Evolutionary conservation across 2,329 filamentous ascomycete genomes (phyloP).

Genomic region (Epichloe sp.): DNA sequence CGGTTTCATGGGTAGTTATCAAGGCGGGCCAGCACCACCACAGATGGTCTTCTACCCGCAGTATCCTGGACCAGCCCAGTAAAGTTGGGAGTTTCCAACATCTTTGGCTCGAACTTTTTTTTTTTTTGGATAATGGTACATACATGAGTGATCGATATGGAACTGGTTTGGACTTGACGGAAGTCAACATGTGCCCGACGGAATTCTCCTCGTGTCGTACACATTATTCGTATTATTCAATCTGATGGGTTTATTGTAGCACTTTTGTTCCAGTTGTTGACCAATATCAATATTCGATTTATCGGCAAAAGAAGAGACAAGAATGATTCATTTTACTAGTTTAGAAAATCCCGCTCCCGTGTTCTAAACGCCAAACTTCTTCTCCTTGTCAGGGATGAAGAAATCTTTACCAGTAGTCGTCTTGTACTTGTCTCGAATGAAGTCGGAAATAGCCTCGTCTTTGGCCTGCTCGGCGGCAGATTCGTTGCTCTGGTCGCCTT

Average conservation of each 20-base stretch:
- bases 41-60: not conserved
- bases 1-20: not conserved
- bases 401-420: constrained; percentile 52
- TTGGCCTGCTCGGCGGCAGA: constrained; percentile 68
- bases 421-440: constrained; percentile 61
- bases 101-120: not conserved
- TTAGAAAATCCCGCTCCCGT: not conserved
- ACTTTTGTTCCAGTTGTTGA: no score
- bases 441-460: constrained; percentile 66
- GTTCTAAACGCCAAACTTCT: constrained; percentile 16
- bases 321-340: no score
- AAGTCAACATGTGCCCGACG: no score
- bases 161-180: not conserved
- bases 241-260: no score
- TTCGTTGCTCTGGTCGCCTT: constrained; percentile 60
- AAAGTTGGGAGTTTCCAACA: not conserved
- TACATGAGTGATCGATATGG: not conserved
- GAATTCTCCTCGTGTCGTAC: no score
- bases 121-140: not conserved
- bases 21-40: not conserved
- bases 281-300: no score
- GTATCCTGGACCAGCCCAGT: not conserved
- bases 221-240: no score
- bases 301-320: no score
- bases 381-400: constrained; percentile 56